These are phyloP conservation scores for Nakazawaea wyomingensis DNA, from an alignment of 805 yeast species.

Conservation along the genomic window DNA sequence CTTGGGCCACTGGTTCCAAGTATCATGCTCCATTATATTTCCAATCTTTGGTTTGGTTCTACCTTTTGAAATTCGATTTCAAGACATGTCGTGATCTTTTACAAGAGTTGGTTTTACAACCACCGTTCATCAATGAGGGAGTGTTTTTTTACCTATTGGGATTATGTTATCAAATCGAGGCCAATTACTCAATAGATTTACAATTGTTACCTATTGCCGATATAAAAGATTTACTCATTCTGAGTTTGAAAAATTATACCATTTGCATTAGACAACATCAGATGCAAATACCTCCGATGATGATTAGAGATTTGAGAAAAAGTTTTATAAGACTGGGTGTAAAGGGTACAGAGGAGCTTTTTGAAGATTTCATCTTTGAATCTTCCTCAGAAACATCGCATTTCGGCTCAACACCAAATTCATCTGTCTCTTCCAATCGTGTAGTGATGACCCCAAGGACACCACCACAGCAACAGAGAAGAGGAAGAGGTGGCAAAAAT, in stretches of 20 bases:
- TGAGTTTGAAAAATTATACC: not conserved
- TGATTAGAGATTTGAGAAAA: not conserved
- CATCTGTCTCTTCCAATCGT: not conserved
- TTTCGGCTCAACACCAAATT: not conserved
- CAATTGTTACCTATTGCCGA: not conserved
- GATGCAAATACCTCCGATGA: not conserved
- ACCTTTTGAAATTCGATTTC: conserved; percentile 31
- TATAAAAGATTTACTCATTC: not conserved
- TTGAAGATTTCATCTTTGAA: no score
- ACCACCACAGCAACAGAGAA: no score
- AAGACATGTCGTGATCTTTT: conserved; percentile 28
- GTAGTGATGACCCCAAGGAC: no score
- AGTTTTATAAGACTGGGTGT: not conserved
- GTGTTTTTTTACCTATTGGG: conserved; percentile 31
- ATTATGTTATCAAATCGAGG: conserved; percentile 19
- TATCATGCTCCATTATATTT: conserved; percentile 37
- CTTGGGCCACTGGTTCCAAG: conserved; percentile 35
- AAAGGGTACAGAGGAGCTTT: no score
- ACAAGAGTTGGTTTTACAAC: conserved; percentile 33
- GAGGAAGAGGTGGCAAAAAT: no score
- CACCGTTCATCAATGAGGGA: conserved; percentile 40
- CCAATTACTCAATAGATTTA: conserved; percentile 13
- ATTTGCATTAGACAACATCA: not conserved
- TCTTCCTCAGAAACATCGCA: not conserved
- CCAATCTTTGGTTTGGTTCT: conserved; percentile 37